These are phyloP conservation scores for Barnettozyma hawaiiensis DNA, from an alignment of 1,139 yeast species.

Conservation along the genomic window DNA sequence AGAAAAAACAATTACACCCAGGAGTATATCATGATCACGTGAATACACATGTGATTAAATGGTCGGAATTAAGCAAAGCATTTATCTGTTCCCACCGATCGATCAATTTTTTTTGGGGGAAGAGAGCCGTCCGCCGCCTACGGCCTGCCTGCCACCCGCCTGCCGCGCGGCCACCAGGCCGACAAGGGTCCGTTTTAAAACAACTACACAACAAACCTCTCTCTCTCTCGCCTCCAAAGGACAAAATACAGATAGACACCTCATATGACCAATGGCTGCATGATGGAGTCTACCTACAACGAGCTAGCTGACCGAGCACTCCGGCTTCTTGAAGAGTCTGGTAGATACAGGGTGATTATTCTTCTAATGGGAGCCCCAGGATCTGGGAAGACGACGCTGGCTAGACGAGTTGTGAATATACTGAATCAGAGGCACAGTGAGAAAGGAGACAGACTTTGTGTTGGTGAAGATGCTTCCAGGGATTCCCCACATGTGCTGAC, in stretches of 20 bases:
- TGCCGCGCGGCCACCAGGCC: no score
- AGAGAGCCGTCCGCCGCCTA: no score
- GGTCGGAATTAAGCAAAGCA: no score
- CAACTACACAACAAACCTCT: neutral
- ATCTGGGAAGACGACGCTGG: slow-evolving; percentile 72
- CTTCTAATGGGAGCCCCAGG: slow-evolving; percentile 77
- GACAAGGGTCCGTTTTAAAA: neutral
- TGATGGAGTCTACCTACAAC: slow-evolving; percentile 30
- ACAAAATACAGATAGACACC: neutral
- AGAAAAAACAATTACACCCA: no score
- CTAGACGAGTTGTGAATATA: slow-evolving; percentile 38
- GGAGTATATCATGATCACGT: no score
- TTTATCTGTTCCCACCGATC: no score
- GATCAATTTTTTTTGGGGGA: no score
- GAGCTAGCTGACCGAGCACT: slow-evolving; percentile 30
- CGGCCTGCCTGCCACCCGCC: no score
- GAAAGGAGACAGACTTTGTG: neutral
- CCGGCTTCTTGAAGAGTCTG: slow-evolving; percentile 24
- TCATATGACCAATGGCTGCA: slow-evolving; percentile 13
- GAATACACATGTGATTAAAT: no score
- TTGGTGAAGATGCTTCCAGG: neutral
- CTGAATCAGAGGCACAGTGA: slow-evolving; percentile 29
- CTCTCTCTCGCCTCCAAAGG: no score
- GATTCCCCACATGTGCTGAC: neutral
- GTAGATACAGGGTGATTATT: slow-evolving; percentile 45